Conservation (phyloP, 441 rosid species). For the Kokia cookei region DNA sequence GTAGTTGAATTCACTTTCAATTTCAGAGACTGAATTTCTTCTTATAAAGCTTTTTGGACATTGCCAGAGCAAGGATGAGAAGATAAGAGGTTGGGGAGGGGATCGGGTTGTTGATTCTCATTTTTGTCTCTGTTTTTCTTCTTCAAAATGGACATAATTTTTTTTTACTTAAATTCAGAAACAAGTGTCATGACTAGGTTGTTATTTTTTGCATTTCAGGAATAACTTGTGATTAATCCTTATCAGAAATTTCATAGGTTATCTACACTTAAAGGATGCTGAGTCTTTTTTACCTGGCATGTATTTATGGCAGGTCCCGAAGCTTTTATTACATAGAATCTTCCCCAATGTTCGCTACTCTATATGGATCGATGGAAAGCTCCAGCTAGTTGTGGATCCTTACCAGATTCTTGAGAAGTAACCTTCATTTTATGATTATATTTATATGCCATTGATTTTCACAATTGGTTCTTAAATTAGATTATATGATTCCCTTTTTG, state of each 20-base stretch:
- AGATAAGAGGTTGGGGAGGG: not conserved
- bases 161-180: not conserved
- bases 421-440: not conserved
- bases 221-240: not conserved
- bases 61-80: not conserved
- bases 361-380: slow-evolving; percentile 91
- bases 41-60: not conserved
- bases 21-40: not conserved
- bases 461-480: not conserved
- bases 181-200: not conserved
- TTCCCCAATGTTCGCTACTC: slow-evolving; percentile 71
- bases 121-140: not conserved
- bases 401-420: slow-evolving; percentile 86
- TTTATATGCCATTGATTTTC: slow-evolving; percentile 6
- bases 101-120: not conserved
- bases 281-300: slow-evolving; percentile 4
- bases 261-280: not conserved
- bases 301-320: slow-evolving; percentile 58
- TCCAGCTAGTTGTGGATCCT: slow-evolving; percentile 78
- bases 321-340: slow-evolving; percentile 78
- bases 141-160: not conserved
- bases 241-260: not conserved
- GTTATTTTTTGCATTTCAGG: not conserved
- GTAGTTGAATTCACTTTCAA: not conserved
- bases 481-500: not conserved